Conservation (phyloP, 2,329 filamentous ascomycete species). For the Epichloe brachyelytri region DNA sequence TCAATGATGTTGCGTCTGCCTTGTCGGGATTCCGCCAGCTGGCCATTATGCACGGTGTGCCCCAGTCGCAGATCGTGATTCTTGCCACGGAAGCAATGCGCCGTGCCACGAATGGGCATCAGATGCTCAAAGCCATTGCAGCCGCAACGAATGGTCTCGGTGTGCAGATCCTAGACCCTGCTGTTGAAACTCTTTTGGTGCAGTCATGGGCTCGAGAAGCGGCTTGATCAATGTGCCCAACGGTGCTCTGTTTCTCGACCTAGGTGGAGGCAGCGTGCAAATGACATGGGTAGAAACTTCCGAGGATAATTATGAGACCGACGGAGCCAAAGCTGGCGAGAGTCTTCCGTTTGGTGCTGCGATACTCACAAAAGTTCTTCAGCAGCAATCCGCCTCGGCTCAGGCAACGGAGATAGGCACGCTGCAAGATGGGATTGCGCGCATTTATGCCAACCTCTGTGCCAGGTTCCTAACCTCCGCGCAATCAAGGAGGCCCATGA, state of each 20-base stretch:
- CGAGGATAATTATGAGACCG: slow-evolving; percentile 31
- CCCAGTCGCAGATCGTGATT: slow-evolving; percentile 50
- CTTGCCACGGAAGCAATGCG: slow-evolving; percentile 86
- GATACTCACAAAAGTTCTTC: slow-evolving; percentile 37
- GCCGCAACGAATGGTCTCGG: slow-evolving; percentile 47
- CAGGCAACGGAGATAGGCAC: slow-evolving; percentile 36
- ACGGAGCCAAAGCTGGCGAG: slow-evolving; percentile 40
- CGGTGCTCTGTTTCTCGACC: slow-evolving; percentile 70
- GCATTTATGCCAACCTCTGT: slow-evolving; percentile 44
- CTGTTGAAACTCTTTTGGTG: slow-evolving; percentile 76
- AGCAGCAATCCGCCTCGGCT: slow-evolving; percentile 23
- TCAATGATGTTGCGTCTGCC: slow-evolving; percentile 51
- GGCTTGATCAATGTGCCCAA: slow-evolving; percentile 48
- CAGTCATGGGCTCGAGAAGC: slow-evolving; percentile 65
- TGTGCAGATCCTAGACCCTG: slow-evolving; percentile 61
- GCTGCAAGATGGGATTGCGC: slow-evolving; percentile 44
- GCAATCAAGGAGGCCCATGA: slow-evolving; percentile 23
- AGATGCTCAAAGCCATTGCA: slow-evolving; percentile 54
- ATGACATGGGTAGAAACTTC: slow-evolving; percentile 49
- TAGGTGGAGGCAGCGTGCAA: slow-evolving; percentile 61
- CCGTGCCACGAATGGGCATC: slow-evolving; percentile 58
- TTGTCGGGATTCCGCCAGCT: slow-evolving; percentile 59
- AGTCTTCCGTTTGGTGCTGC: slow-evolving; percentile 52
- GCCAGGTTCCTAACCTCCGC: slow-evolving; percentile 35
- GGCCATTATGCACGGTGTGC: slow-evolving; percentile 58